These are phyloP conservation scores for Candida oleophila DNA, from an alignment of 805 yeast genomes.

Conservation along the genomic window DNA sequence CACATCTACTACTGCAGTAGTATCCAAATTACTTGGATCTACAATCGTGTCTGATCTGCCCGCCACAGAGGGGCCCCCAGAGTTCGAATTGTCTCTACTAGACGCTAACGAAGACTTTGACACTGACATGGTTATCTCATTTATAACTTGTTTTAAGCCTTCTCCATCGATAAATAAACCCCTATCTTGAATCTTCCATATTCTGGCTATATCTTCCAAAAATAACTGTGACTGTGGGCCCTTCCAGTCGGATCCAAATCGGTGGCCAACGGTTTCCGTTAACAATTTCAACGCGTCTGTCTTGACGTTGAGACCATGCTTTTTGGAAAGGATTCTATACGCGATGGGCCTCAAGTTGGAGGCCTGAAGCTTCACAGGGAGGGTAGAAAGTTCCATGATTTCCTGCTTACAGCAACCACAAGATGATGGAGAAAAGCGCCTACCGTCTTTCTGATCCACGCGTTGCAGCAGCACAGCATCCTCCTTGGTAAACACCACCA, in stretches of 20 bases:
- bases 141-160: slow-evolving; percentile 61
- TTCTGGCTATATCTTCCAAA: slow-evolving; percentile 73
- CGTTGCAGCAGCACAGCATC: too few species aligned
- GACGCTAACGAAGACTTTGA: not conserved
- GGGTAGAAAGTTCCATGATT: slow-evolving; percentile 36
- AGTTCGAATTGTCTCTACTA: not conserved
- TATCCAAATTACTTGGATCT: slow-evolving; percentile 7
- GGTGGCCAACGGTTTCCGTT: slow-evolving; percentile 72
- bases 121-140: slow-evolving; percentile 39
- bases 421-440: too few species aligned
- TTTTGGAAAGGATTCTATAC: slow-evolving; percentile 84
- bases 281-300: slow-evolving; percentile 75
- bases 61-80: not conserved
- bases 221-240: slow-evolving; percentile 58
- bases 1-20: slow-evolving; percentile 5
- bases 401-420: not conserved
- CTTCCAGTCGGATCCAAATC: slow-evolving; percentile 87
- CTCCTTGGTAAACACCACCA: too few species aligned
- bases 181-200: slow-evolving; percentile 88
- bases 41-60: slow-evolving; percentile 21
- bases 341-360: slow-evolving; percentile 88
- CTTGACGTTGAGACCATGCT: slow-evolving; percentile 87
- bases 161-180: slow-evolving; percentile 83
- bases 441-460: too few species aligned
- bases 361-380: slow-evolving; percentile 79